These are phyloP conservation scores for Inonotus obliquus DNA, from an alignment of 1,284 basidiomycete genomes.

Conservation along the genomic window DNA sequence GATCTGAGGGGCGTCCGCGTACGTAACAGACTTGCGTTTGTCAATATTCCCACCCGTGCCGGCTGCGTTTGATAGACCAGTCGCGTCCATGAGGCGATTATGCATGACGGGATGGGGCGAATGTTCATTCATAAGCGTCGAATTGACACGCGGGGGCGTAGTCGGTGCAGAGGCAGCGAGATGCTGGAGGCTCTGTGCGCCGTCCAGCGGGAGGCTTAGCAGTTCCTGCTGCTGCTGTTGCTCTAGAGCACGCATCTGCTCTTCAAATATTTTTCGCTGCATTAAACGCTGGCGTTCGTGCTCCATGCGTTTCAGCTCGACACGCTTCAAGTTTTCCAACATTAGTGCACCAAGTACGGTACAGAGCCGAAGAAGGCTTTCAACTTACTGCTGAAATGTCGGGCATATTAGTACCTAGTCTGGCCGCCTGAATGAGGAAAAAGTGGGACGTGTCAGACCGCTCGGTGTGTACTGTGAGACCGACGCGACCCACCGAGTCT, in stretches of 20 bases:
- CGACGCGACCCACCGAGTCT: conserved; percentile 61
- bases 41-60: conserved; percentile 46
- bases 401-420: conserved; percentile 76
- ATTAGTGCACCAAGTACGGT: background rate
- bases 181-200: conserved; percentile 49
- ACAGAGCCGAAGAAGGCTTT: background rate
- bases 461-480: conserved; percentile 2
- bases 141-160: conserved; percentile 73
- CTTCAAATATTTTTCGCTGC: conserved; percentile 88
- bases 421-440: conserved; percentile 54
- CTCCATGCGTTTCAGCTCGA: conserved; percentile 86
- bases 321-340: conserved; percentile 71
- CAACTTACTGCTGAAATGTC: conserved; percentile 72
- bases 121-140: conserved; percentile 47
- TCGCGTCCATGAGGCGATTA: conserved; percentile 42
- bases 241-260: conserved; percentile 89
- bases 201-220: conserved; percentile 64
- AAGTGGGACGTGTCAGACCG: conserved; percentile 15
- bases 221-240: conserved; percentile 86
- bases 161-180: conserved; percentile 79
- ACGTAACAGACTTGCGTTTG: conserved; percentile 84
- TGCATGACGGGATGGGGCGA: conserved; percentile 26
- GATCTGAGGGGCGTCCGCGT: conserved; percentile 62
- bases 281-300: conserved; percentile 71
- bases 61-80: conserved; percentile 58